phyloP scores from a whole-genome alignment of 75 land plant species.

The Cupressus sempervirens region DNA sequence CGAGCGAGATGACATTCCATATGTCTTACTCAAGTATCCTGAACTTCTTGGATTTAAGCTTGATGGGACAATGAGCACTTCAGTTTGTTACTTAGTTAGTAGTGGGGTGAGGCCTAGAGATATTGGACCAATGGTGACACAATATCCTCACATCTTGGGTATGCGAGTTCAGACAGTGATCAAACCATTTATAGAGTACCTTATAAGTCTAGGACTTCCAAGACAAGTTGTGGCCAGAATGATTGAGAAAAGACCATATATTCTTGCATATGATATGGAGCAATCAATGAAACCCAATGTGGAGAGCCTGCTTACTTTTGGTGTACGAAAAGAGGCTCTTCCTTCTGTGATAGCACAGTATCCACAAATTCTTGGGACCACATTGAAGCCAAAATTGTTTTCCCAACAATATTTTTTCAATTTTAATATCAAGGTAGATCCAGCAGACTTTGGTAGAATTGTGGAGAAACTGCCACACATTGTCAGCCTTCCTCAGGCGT shows the following conservation, averaged over 20 bases:
- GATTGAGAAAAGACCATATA: constrained; percentile 58
- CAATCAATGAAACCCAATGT: constrained; percentile 62
- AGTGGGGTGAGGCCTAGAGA: constrained; percentile 73
- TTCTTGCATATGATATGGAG: constrained; percentile 67
- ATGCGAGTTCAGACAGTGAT: constrained; percentile 78
- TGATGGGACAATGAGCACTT: constrained; percentile 95
- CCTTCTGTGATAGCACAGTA: constrained; percentile 60
- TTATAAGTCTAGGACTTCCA: constrained; percentile 59
- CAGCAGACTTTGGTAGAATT: constrained; percentile 49
- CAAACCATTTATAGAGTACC: constrained; percentile 61
- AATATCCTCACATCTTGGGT: constrained; percentile 73
- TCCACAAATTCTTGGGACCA: constrained; percentile 58
- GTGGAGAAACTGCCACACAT: constrained; percentile 79
- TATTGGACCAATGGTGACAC: constrained; percentile 79
- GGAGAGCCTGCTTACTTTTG: constrained; percentile 55
- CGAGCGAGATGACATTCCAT: constrained; percentile 41
- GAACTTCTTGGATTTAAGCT: constrained; percentile 73
- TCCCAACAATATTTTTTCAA: constrained; percentile 53
- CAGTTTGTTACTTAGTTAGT: constrained; percentile 74
- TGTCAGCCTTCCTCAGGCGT: constrained; percentile 45
- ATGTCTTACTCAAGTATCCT: constrained; percentile 63
- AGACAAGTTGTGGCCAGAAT: constrained; percentile 56
- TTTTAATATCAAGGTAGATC: constrained; percentile 53
- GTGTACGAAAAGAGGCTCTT: constrained; percentile 44
- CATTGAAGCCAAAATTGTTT: constrained; percentile 45